Evolutionary conservation across 192 early-diverging fungal genomes (phyloP).

Genomic region (Piromyces sp.): DNA sequence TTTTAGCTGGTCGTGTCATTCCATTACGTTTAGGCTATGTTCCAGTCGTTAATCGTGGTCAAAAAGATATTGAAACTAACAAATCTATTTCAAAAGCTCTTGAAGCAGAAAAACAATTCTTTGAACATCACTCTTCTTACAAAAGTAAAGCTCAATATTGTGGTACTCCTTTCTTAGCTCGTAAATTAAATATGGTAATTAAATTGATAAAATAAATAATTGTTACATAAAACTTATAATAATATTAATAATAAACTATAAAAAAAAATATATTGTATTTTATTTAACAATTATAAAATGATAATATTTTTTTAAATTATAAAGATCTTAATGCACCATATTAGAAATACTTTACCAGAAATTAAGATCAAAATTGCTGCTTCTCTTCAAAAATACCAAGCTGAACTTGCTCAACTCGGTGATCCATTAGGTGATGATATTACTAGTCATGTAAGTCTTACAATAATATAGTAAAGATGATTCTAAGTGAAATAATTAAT

Average conservation of each 20-base stretch:
- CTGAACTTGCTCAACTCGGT: slow-evolving; percentile 75
- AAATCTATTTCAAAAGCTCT: slow-evolving; percentile 76
- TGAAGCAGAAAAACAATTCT: slow-evolving; percentile 77
- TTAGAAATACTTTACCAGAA: slow-evolving; percentile 91
- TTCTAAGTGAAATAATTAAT: too few species aligned
- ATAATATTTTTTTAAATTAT: too few species aligned
- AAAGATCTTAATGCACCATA: slow-evolving; percentile 98
- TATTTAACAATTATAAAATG: background rate
- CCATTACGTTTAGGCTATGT: slow-evolving; percentile 94
- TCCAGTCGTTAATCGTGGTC: slow-evolving; percentile 97
- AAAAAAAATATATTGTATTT: too few species aligned
- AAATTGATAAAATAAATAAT: too few species aligned
- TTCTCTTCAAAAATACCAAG: slow-evolving; percentile 63
- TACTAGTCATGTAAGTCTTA: slow-evolving; percentile 21
- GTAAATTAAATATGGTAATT: slow-evolving; percentile 81
- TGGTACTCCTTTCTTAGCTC: slow-evolving; percentile 94
- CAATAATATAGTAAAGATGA: background rate
- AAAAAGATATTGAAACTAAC: slow-evolving; percentile 88
- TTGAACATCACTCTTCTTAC: slow-evolving; percentile 90
- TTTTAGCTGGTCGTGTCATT: slow-evolving; percentile 90
- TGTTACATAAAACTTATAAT: too few species aligned
- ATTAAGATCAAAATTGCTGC: slow-evolving; percentile 93
- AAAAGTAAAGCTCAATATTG: slow-evolving; percentile 94
- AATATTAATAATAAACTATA: too few species aligned
- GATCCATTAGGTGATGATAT: slow-evolving; percentile 72